A percentile compares a stretch with the other conserved stretches of the same genome.
Conservation (phyloP, 306 rosid species). For the Begonia fuchsioides region DNA sequence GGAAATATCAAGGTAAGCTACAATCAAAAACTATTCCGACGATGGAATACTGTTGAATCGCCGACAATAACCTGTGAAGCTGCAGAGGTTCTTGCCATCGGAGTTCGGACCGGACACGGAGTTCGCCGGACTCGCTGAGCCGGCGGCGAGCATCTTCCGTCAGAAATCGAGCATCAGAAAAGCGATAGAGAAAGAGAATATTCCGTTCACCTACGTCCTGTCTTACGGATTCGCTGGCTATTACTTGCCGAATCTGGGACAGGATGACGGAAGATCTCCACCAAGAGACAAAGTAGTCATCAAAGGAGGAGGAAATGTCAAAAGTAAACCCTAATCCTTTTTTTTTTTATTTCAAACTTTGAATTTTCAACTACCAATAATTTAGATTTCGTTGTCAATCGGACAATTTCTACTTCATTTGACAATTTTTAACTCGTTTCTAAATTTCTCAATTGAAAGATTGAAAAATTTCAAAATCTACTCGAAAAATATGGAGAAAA, state of each 20-base stretch:
- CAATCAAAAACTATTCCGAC: background rate
- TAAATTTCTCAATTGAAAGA: too few relatives aligned
- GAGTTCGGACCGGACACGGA: slow-evolving; percentile 28
- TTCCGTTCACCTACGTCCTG: slow-evolving; percentile 18
- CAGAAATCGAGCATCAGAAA: slow-evolving; percentile 13
- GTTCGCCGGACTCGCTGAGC: slow-evolving; percentile 9
- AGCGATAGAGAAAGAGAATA: slow-evolving; percentile 22
- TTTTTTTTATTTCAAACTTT: too few relatives aligned
- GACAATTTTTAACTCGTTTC: too few relatives aligned
- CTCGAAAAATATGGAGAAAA: too few relatives aligned
- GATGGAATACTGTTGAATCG: background rate
- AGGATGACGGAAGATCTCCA: slow-evolving; percentile 1
- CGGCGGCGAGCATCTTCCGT: slow-evolving; percentile 10
- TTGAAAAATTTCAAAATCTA: too few relatives aligned
- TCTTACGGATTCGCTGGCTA: slow-evolving; percentile 14
- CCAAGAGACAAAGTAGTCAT: slow-evolving; percentile 18
- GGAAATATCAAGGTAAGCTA: slow-evolving; percentile 16
- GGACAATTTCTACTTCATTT: too few relatives aligned
- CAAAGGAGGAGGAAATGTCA: slow-evolving; percentile 25
- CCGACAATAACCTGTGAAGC: background rate
- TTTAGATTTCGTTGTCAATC: too few relatives aligned
- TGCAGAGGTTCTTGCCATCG: slow-evolving; percentile 32
- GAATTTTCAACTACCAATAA: too few relatives aligned
- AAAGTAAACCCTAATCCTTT: slow-evolving; percentile 11
- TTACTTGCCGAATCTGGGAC: slow-evolving; percentile 11